Evolutionary conservation across 1,139 yeast genomes (phyloP).

Genomic region (Fermentozyma sake): DNA sequence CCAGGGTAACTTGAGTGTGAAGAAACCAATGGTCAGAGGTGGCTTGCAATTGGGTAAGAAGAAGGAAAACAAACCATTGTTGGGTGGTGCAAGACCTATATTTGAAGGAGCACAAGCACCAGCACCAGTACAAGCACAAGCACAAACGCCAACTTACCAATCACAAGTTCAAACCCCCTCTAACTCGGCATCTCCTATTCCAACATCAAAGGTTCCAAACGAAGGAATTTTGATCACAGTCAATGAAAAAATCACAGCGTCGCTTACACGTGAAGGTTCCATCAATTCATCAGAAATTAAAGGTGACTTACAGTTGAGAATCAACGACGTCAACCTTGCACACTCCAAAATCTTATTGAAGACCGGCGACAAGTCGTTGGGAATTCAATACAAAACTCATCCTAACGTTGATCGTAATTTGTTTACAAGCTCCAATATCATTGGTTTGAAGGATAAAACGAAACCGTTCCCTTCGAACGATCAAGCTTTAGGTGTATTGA

Average conservation of each 20-base stretch:
- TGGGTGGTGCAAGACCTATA: slow-evolving; percentile 23
- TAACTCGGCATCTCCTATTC: slow-evolving; percentile 15
- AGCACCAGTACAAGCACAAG: slow-evolving; percentile 6
- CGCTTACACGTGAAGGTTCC: slow-evolving; percentile 80
- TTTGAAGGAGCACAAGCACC: slow-evolving; percentile 18
- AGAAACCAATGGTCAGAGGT: slow-evolving; percentile 47
- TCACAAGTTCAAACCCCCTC: slow-evolving; percentile 6
- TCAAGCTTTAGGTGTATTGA: slow-evolving; percentile 82
- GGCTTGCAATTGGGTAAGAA: slow-evolving; percentile 84
- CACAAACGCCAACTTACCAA: slow-evolving; percentile 11
- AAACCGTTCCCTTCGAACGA: slow-evolving; percentile 90
- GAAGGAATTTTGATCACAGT: slow-evolving; percentile 77
- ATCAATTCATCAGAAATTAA: slow-evolving; percentile 72
- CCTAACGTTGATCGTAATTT: slow-evolving; percentile 85
- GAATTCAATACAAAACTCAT: slow-evolving; percentile 83
- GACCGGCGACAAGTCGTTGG: slow-evolving; percentile 41
- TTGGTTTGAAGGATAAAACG: slow-evolving; percentile 71
- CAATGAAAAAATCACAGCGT: slow-evolving; percentile 75
- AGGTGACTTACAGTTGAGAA: slow-evolving; percentile 87
- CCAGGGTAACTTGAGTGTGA: slow-evolving; percentile 7
- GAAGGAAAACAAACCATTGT: slow-evolving; percentile 44
- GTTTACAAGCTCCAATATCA: slow-evolving; percentile 53
- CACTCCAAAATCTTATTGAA: slow-evolving; percentile 59
- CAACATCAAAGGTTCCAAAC: slow-evolving; percentile 44
- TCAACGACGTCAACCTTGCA: slow-evolving; percentile 67